Conservation (phyloP, 148 eudicot species). For the Tetragonia tetragonoides region DNA sequence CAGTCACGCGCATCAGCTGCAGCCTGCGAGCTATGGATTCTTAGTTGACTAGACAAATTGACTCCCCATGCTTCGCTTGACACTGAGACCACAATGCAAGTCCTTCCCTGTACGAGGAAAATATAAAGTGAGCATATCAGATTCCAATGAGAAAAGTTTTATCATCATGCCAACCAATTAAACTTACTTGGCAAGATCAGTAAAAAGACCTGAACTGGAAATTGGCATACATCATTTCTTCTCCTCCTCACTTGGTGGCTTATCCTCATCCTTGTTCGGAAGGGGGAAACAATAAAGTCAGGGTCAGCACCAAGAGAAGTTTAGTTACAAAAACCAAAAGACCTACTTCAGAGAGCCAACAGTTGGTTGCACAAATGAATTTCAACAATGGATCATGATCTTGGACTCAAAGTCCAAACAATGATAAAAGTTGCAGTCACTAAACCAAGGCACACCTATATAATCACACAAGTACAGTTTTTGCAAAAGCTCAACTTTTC, state of each 20-base stretch:
- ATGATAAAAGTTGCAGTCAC: not conserved
- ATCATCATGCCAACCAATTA: too few species aligned
- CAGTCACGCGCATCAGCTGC: not conserved
- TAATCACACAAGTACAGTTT: not conserved
- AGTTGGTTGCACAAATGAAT: too few species aligned
- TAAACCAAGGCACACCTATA: too few species aligned
- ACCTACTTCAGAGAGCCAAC: too few species aligned
- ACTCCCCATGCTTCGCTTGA: conserved; percentile 4
- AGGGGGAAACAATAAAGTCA: not conserved
- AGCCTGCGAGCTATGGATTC: conserved; percentile 9
- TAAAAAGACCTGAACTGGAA: not conserved
- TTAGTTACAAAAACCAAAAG: too few species aligned
- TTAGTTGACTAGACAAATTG: not conserved
- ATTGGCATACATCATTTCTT: conserved; percentile 38
- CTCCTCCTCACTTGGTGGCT: conserved; percentile 63
- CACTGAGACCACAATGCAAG: not conserved
- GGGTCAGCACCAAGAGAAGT: too few species aligned
- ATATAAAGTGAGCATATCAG: conserved; percentile 1
- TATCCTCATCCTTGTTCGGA: conserved; percentile 59
- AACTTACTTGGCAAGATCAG: conserved; percentile 9
- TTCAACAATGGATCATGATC: too few species aligned
- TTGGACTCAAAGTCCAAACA: too few species aligned
- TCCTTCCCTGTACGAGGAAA: conserved; percentile 4
- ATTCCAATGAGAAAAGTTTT: too few species aligned
- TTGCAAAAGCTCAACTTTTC: too few species aligned